A percentile compares a stretch with the other conserved stretches of the same genome.
phyloP scores from a whole-genome alignment of 352 stramenopile genomes.

The Pythium brassicae region DNA sequence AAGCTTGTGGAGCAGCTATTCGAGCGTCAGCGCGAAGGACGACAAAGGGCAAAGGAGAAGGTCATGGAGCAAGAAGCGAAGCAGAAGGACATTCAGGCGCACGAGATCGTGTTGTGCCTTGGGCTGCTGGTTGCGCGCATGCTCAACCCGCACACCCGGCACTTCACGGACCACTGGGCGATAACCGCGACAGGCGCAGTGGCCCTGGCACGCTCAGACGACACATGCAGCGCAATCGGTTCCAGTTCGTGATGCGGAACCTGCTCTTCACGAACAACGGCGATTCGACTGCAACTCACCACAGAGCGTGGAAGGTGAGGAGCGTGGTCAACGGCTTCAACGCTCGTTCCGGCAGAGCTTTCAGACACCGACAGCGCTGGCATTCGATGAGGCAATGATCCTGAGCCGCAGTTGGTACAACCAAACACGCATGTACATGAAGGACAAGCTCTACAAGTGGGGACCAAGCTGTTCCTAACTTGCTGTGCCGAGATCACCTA shows the following conservation, averaged over 20 bases:
- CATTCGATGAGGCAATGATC: conserved; percentile 4
- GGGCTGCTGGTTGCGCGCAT: no score
- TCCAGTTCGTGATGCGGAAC: conserved; percentile 11
- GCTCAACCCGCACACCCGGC: no score
- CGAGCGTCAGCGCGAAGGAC: background rate
- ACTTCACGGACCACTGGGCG: no score
- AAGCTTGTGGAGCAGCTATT: background rate
- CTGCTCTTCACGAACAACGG: conserved; percentile 13
- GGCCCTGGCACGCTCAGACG: background rate
- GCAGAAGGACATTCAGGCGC: no score
- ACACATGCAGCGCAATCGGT: background rate
- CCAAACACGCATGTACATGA: background rate
- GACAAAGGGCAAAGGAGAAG: background rate
- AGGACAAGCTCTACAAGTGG: no score
- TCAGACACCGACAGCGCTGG: background rate
- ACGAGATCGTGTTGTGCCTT: no score
- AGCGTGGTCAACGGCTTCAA: conserved; percentile 8
- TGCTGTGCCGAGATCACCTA: background rate
- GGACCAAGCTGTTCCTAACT: no score
- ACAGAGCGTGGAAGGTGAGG: conserved; percentile 13
- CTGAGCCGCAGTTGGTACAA: background rate
- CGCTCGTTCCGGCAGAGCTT: conserved; percentile 4
- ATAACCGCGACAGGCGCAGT: no score
- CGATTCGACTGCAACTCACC: background rate
- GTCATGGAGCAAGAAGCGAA: background rate